Evolutionary conservation across 2,329 filamentous ascomycete species (phyloP).

Genomic region (Harringtonia aguacate): DNA sequence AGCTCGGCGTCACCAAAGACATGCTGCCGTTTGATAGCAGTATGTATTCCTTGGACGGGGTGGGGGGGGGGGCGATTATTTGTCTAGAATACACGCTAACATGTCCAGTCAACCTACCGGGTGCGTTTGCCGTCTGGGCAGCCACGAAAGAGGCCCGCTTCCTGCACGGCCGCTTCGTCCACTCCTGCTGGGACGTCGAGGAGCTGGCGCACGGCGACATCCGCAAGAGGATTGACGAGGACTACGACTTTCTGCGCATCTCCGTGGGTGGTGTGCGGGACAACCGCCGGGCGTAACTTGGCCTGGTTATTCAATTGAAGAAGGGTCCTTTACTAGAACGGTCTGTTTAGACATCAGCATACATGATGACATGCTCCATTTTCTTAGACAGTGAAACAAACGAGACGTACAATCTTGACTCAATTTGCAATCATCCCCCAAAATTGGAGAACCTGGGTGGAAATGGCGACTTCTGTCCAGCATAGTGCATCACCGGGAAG

Average conservation of each 20-base stretch:
- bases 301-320: too few relatives aligned
- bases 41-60: not conserved
- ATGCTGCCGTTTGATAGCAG: slow-evolving; percentile 6
- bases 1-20: slow-evolving; percentile 1
- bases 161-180: slow-evolving; percentile 27
- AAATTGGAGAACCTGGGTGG: too few relatives aligned
- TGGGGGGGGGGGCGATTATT: too few relatives aligned
- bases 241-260: slow-evolving; percentile 12
- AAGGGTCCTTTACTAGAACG: too few relatives aligned
- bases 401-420: too few relatives aligned
- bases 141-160: slow-evolving; percentile 26
- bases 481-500: too few relatives aligned
- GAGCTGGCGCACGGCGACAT: slow-evolving; percentile 18
- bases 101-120: slow-evolving; percentile 6
- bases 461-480: too few relatives aligned
- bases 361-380: too few relatives aligned
- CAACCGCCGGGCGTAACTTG: too few relatives aligned
- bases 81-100: not conserved
- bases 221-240: slow-evolving; percentile 7
- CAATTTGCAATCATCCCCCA: too few relatives aligned
- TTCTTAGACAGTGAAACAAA: too few relatives aligned
- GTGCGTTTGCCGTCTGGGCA: slow-evolving; percentile 27
- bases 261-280: not conserved
- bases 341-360: too few relatives aligned
- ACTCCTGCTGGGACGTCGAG: slow-evolving; percentile 30